Base-by-base conservation (phyloP, 1,139 yeast species). In the Spathaspora jeffriesii region DNA sequence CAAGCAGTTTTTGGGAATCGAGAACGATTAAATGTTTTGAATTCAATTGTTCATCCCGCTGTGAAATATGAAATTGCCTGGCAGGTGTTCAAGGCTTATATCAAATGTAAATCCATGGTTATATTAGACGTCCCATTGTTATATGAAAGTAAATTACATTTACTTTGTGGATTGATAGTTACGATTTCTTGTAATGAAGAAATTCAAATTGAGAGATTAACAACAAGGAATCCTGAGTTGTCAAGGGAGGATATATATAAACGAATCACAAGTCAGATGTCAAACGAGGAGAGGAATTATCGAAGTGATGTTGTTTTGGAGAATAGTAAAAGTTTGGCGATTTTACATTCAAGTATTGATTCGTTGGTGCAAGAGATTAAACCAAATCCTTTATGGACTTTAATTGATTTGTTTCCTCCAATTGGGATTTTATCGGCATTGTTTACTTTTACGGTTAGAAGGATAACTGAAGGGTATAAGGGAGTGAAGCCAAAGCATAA, bases 121-220 rank as follows among this genome's bases (percentile, higher is more conserved):
- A 70, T 95, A 0, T 67, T 93, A 49, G 99, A 95, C 60, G 93
- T 93, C 2, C 99, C 99, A 0, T 70, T 95, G 37, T 70, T 95
- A 25, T 93, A 88, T 65, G 99, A 95, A 62, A 78, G 91, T 31
- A 81, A 83, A 1, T 71, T 93, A 54, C 82, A 89, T 60, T 61
- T 67, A 48, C 67, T 87, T 28, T 92, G 98, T 63, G 96, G 96
- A 0, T 63, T 72, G 8, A 79, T 86, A 0, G 64, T 93, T 2
- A 84, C 89, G 5, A 91, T 92, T 0, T 67, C 82, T 0, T 88
- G 96, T 55, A 70, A 73, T 8, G 70, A 70, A 20, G 76, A 76
- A 1, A 52, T 65, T 4, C 98, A 95, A 63, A 55, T 86, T 30
- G 67, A 76, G 50, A 72, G 99, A 47, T 71, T 95, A 39, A 60